Percentiles rank a stretch among this genome's conserved stretches.
These are phyloP conservation scores for Pulicaria dysenterica DNA, from an alignment of 129 eudicot genomes.

Conservation along the genomic window DNA sequence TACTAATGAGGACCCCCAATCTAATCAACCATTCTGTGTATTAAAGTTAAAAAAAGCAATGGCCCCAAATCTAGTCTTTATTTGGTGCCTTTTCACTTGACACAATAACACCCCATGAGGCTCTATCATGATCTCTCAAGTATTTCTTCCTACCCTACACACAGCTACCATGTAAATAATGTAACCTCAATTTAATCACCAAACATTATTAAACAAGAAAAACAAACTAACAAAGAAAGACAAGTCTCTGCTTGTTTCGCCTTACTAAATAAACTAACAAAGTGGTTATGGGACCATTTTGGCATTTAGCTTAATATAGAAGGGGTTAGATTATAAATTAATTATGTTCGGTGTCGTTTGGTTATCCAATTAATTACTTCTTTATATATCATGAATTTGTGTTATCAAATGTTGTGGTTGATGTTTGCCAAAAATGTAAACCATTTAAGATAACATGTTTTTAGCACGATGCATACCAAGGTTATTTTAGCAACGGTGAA, in stretches of 20 bases:
- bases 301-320: slow-evolving; percentile 21
- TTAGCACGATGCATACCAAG: no score
- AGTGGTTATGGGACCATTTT: slow-evolving; percentile 31
- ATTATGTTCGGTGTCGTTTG: slow-evolving; percentile 15
- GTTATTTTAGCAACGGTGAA: no score
- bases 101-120: slow-evolving; percentile 12
- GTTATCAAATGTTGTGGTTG: no score
- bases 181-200: slow-evolving; percentile 8
- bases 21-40: not conserved
- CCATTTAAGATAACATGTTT: no score
- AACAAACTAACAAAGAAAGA: not conserved
- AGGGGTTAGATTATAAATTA: not conserved
- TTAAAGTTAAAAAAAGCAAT: not conserved
- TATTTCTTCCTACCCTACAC: not conserved
- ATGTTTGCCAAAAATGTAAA: no score
- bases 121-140: slow-evolving; percentile 10
- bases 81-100: slow-evolving; percentile 15
- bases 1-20: not conserved
- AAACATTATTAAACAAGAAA: slow-evolving; percentile 16
- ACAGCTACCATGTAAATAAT: not conserved
- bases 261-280: no score
- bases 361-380: no score
- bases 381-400: no score
- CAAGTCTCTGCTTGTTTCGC: slow-evolving; percentile 14
- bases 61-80: not conserved